These are phyloP conservation scores for Zygoascus sp. DNA, from an alignment of 1,139 yeast species.

Conservation along the genomic window DNA sequence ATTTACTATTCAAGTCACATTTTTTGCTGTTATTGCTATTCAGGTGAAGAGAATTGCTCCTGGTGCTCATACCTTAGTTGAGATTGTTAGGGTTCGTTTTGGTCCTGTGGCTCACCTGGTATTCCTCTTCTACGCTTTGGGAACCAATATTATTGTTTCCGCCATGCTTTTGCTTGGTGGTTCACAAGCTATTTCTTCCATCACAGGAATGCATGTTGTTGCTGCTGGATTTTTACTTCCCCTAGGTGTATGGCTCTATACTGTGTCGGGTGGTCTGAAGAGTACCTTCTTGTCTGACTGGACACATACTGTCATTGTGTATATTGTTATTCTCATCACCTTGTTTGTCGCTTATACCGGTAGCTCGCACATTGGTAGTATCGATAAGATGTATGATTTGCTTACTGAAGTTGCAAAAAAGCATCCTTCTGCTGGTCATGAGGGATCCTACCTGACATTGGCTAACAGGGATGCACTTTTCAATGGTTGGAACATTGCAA, in stretches of 20 bases:
- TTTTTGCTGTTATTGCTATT: constrained; percentile 63
- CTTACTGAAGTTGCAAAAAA: constrained; percentile 52
- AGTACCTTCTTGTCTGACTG: constrained; percentile 47
- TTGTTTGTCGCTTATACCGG: constrained; percentile 45
- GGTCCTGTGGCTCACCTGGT: constrained; percentile 65
- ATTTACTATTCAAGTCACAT: constrained; percentile 63
- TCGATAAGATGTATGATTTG: constrained; percentile 69
- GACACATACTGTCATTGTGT: constrained; percentile 36
- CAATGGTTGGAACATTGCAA: constrained; percentile 29
- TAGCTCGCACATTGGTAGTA: constrained; percentile 59
- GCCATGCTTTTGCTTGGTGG: constrained; percentile 68
- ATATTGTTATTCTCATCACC: constrained; percentile 34
- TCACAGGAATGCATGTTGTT: constrained; percentile 47
- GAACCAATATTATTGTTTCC: constrained; percentile 36
- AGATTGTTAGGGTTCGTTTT: constrained; percentile 59
- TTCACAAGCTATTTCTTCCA: constrained; percentile 58
- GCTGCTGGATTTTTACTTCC: constrained; percentile 51
- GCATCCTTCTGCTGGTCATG: constrained; percentile 40
- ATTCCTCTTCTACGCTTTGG: constrained; percentile 41
- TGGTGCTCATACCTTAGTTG: constrained; percentile 64
- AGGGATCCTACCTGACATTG: constrained; percentile 28
- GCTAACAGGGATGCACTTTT: constrained; percentile 26
- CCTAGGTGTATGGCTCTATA: constrained; percentile 49
- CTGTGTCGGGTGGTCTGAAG: constrained; percentile 50
- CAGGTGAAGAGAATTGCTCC: constrained; percentile 40